Conservation (phyloP, 2,329 filamentous ascomycete genomes). For the Thelonectria discophora region DNA sequence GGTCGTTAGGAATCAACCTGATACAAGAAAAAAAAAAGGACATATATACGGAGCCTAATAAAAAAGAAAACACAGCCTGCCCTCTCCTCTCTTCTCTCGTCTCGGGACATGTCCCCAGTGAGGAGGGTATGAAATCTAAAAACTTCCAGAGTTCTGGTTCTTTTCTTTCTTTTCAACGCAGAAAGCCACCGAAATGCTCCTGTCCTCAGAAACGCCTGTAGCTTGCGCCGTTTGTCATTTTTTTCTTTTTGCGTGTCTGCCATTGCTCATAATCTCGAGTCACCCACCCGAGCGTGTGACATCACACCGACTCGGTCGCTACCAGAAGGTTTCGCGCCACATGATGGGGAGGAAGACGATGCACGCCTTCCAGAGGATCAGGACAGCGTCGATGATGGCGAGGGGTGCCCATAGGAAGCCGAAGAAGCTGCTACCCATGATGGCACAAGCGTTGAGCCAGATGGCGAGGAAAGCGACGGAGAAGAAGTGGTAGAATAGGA, state of each 20-base stretch:
- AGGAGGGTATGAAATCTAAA: neutral
- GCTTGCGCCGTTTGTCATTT: constrained; percentile 26
- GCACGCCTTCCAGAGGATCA: constrained; percentile 82
- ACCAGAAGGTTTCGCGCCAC: constrained; percentile 66
- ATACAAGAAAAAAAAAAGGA: constrained; percentile 7
- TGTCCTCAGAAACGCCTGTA: constrained; percentile 36
- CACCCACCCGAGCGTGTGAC: neutral
- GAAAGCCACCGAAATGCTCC: constrained; percentile 32
- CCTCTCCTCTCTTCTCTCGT: neutral
- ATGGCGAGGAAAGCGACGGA: constrained; percentile 88
- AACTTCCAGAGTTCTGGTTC: constrained; percentile 14
- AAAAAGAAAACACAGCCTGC: constrained; percentile 8
- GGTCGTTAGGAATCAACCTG: constrained; percentile 15
- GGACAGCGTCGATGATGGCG: constrained; percentile 69
- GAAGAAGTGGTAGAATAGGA: constrained; percentile 94
- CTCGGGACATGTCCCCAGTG: neutral
- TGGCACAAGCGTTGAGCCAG: constrained; percentile 64
- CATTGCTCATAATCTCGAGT: constrained; percentile 4
- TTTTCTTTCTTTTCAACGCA: constrained; percentile 18
- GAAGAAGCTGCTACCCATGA: constrained; percentile 48
- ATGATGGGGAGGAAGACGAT: constrained; percentile 86
- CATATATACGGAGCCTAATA: constrained; percentile 18
- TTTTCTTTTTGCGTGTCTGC: neutral
- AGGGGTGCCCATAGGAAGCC: constrained; percentile 63
- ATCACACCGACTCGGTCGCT: constrained; percentile 12